Conservation (phyloP, 495 filamentous ascomycete species). For the Penicillium arizonense region DNA sequence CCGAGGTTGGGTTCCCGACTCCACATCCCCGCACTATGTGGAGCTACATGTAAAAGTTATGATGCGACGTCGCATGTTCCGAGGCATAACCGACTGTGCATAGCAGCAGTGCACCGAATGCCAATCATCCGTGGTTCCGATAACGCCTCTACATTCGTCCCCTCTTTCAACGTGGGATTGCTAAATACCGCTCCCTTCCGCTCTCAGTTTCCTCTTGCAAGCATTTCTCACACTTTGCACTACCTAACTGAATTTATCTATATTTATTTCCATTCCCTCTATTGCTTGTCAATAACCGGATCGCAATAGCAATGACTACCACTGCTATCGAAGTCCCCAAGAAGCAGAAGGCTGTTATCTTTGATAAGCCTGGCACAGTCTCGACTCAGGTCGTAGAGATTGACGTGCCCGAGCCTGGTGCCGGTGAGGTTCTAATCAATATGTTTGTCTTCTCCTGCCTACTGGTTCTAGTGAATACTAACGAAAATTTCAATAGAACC, state of each 20-base stretch:
- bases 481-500: slow-evolving; percentile 40
- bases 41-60: no score
- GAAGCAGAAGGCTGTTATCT: slow-evolving; percentile 66
- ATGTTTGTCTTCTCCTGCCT: slow-evolving; percentile 36
- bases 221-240: no score
- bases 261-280: not conserved
- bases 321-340: slow-evolving; percentile 48
- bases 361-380: slow-evolving; percentile 66
- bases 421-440: slow-evolving; percentile 65
- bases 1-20: not conserved
- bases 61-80: no score
- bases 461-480: not conserved
- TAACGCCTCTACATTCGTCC: no score
- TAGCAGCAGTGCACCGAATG: no score
- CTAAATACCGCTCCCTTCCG: no score
- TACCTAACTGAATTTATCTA: no score
- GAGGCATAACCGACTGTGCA: no score
- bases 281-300: not conserved
- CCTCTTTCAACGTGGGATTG: no score
- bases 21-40: not conserved
- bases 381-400: slow-evolving; percentile 67
- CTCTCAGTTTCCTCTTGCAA: no score
- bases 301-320: slow-evolving; percentile 26
- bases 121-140: no score
- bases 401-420: slow-evolving; percentile 63